Evolutionary conservation across 2,329 filamentous ascomycete species (phyloP).

Genomic region (Penicillium capsulatum): DNA sequence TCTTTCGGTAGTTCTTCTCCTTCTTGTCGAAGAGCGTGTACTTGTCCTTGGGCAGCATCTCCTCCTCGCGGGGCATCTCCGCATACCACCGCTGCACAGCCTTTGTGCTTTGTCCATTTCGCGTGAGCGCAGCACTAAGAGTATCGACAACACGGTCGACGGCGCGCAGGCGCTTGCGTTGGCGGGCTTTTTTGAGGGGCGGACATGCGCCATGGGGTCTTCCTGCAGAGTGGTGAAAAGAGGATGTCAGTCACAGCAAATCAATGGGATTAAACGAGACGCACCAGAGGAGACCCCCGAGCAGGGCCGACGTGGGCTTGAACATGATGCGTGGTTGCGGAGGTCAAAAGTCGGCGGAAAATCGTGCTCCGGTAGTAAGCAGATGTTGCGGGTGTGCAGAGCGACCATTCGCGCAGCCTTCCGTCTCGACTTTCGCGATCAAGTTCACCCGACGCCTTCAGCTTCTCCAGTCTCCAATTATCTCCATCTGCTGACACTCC

Average conservation of each 20-base stretch:
- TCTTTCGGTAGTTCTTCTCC: constrained; percentile 92
- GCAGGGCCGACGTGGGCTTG: constrained; percentile 47
- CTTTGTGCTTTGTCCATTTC: constrained; percentile 65
- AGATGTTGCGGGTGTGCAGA: constrained; percentile 8
- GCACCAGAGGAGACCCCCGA: constrained; percentile 78
- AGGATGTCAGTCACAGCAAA: constrained; percentile 11
- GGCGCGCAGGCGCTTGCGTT: constrained; percentile 73
- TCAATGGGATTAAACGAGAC: constrained; percentile 10
- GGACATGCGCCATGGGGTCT: constrained; percentile 95
- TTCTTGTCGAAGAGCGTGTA: constrained; percentile 98
- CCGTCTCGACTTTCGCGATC: constrained; percentile 12
- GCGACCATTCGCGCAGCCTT: constrained; percentile 11
- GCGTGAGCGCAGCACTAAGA: constrained; percentile 71
- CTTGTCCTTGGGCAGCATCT: constrained; percentile 96
- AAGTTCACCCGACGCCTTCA: constrained; percentile 5
- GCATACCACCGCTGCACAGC: constrained; percentile 85
- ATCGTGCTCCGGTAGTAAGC: background rate
- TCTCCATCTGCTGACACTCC: constrained; percentile 9
- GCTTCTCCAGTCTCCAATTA: constrained; percentile 4
- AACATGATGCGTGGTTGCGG: background rate
- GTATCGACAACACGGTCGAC: constrained; percentile 87
- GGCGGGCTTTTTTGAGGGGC: constrained; percentile 83
- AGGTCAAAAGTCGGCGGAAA: background rate
- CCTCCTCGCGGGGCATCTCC: constrained; percentile 91
- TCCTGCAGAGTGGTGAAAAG: constrained; percentile 54